Conservation (phyloP, 345 rosid genomes). For the Corymbia maculata region DNA sequence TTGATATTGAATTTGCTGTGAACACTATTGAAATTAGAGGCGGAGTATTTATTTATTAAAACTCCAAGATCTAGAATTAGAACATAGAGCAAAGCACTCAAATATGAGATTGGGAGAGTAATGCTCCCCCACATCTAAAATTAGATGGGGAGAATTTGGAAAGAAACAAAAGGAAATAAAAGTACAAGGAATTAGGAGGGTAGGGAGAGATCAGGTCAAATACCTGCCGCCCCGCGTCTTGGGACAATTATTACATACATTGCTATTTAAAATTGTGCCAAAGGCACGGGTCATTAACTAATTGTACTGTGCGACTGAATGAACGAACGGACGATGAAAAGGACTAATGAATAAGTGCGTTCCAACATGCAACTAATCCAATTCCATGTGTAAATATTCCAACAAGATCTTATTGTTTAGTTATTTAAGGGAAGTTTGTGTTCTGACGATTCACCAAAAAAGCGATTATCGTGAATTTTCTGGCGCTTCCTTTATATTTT, state of each 20-base stretch:
- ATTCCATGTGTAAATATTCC: not conserved
- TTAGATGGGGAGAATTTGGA: too few relatives aligned
- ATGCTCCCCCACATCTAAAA: too few relatives aligned
- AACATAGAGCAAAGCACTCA: too few relatives aligned
- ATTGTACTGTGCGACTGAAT: not conserved
- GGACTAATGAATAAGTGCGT: not conserved
- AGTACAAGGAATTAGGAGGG: too few relatives aligned
- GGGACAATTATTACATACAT: not conserved
- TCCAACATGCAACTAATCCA: not conserved
- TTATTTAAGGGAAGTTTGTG: not conserved
- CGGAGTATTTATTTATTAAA: too few relatives aligned
- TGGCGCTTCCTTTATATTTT: not conserved
- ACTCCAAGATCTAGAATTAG: too few relatives aligned
- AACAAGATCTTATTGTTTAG: not conserved
- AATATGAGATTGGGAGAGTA: too few relatives aligned
- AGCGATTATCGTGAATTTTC: not conserved
- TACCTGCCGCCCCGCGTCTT: too few relatives aligned
- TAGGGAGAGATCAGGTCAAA: too few relatives aligned
- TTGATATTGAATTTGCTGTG: too few relatives aligned
- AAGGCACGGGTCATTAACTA: not conserved
- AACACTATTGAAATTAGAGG: too few relatives aligned
- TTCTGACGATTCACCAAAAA: not conserved
- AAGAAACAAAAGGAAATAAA: too few relatives aligned
- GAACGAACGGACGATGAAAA: not conserved
- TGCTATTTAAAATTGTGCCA: not conserved